Evolutionary conservation across 169 alveolate species (phyloP).

Genomic region (Eimeria necatrix): DNA sequence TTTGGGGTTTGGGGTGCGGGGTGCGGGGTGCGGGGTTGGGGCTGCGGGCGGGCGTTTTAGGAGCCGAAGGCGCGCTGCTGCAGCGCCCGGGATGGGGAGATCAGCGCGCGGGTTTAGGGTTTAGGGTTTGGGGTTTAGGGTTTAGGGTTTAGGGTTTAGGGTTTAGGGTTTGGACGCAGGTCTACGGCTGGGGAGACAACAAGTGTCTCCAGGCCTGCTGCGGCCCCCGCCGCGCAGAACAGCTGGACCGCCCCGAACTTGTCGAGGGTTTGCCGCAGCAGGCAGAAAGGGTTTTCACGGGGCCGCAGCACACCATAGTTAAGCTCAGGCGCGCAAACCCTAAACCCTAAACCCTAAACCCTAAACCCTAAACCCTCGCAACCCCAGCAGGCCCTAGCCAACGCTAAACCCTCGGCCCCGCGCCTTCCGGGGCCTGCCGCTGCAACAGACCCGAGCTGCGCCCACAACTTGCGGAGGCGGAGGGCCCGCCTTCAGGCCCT

Average conservation of each 20-base stretch:
- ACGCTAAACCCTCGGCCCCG: too few relatives aligned
- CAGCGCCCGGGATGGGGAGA: background rate
- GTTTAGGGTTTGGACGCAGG: conserved; percentile 64
- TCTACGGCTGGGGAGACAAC: conserved; percentile 88
- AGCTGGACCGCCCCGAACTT: conserved; percentile 57
- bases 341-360: conserved; percentile 2
- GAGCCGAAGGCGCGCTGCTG: background rate
- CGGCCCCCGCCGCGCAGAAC: conserved; percentile 59
- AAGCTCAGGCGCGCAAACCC: conserved; percentile 45
- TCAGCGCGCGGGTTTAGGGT: too few relatives aligned
- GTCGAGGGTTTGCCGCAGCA: conserved; percentile 36
- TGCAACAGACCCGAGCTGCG: background rate
- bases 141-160: conserved; percentile 2
- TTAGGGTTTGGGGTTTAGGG: background rate
- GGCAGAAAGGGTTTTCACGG: conserved; percentile 45
- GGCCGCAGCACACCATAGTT: conserved; percentile 56
- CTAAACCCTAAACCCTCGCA: background rate
- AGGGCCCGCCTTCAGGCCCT: too few relatives aligned
- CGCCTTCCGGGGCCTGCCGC: too few relatives aligned
- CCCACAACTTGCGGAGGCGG: too few relatives aligned
- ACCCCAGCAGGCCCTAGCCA: background rate
- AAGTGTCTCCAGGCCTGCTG: conserved; percentile 84
- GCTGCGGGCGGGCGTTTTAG: background rate
- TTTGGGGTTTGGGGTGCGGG: background rate
- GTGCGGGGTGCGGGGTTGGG: background rate